Evolutionary conservation across 2,329 filamentous ascomycete species (phyloP), one percentile per base, ranked within the genome.

Genomic region (Corynespora cassiicola): DNA sequence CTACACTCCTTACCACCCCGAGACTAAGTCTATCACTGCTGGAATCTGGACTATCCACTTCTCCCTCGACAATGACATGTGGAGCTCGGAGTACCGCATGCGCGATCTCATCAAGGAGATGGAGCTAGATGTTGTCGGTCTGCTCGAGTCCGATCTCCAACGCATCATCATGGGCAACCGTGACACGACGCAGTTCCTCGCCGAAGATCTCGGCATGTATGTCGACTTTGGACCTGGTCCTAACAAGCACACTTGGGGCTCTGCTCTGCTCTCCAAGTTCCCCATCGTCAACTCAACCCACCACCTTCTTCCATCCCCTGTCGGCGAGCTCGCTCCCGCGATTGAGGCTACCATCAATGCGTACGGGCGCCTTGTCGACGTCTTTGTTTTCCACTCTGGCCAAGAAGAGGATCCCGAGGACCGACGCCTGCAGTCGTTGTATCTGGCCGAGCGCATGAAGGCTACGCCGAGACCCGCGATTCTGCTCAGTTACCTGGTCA

Each of bases 41-140:
- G 94, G 94, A 54, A 97, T 99, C 66, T 99, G 94, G 94, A 99
- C 94, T 0, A 91, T 97, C 39, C 94, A 99, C 73, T 99, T 99
- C 69, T 91, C 88, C 10, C 82, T 99, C 14, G 94, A 99, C 72
- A 97, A 99, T 58, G 88, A 96, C 67, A 96, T 97, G 91, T 97
- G 90, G 90, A 92, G 89, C 7, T 96, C 92, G 0, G 94, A 99
- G 70, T 84, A 88, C 56, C 90, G 94, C 48, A 95, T 96, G 84
- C 87, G 89, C 42, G 86, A 96, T 73, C 77, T 95, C 10, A 86
- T 96, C 70, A 85, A 89, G 61, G 94, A 97, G 60, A 75, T 96
- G n/a, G 94, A 99, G 70, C 75, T 99, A n/a, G 94, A 99, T 62
- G 89, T 99, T 5, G 81, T 99, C 30, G 94, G 94, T n/a, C 80